Evolutionary conservation across 2,329 filamentous ascomycete genomes (phyloP).

Genomic region (Fonsecaea nubica): DNA sequence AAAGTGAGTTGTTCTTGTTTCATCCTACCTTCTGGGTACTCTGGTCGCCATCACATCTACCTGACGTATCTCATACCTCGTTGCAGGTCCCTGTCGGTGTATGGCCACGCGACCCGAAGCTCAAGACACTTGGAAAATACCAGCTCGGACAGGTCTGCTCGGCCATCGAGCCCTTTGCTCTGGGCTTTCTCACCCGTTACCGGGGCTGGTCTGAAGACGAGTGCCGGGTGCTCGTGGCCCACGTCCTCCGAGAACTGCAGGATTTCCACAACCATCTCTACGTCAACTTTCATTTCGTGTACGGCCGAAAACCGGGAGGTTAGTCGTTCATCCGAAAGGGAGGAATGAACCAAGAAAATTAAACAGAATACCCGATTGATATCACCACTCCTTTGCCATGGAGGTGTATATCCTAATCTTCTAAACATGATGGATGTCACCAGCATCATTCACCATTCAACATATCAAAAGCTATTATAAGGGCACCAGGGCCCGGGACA

Average conservation of each 20-base stretch:
- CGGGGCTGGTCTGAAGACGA: conserved; percentile 42
- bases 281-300: conserved; percentile 36
- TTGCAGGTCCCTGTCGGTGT: conserved; percentile 40
- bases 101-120: conserved; percentile 43
- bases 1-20: conserved; percentile 43
- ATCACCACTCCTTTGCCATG: no score
- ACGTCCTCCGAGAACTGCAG: conserved; percentile 38
- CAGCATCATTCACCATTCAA: no score
- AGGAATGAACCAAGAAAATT: no score
- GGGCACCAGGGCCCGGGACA: no score
- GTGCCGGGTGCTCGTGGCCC: conserved; percentile 37
- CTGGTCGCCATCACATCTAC: conserved; percentile 29
- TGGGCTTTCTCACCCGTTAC: conserved; percentile 48
- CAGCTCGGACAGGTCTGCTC: conserved; percentile 44
- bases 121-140: conserved; percentile 51
- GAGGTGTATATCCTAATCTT: no score
- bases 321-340: no score
- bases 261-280: conserved; percentile 31
- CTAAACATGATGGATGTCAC: no score
- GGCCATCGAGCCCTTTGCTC: conserved; percentile 47
- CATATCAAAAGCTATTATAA: no score
- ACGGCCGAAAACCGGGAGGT: conserved; percentile 38
- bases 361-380: no score
- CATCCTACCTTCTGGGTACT: conserved; percentile 5
- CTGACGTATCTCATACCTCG: not conserved